These are phyloP conservation scores for Marchantia paleacea DNA, from an alignment of 225 moss, liverwort and hornwort species.

Conservation along the genomic window DNA sequence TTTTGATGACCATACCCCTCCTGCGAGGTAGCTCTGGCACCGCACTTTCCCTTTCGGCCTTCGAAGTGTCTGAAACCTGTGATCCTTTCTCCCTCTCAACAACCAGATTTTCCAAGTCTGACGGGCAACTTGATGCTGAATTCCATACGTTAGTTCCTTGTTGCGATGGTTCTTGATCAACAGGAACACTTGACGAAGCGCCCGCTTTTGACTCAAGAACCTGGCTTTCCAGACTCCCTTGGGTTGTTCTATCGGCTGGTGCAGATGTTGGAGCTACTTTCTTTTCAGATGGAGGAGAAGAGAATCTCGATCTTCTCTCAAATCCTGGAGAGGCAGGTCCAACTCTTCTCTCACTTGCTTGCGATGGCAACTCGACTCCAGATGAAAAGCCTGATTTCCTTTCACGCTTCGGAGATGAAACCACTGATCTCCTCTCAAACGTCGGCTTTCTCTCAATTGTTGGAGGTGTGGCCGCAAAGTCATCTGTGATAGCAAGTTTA, in stretches of 20 bases:
- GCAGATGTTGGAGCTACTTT: conserved; percentile 7
- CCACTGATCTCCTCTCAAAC: neutral
- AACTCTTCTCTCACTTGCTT: conserved; percentile 10
- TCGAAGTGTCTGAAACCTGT: conserved; percentile 33
- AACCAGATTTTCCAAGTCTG: neutral
- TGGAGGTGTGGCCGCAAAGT: conserved; percentile 33
- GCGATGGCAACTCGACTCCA: conserved; percentile 12
- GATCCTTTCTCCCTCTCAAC: conserved; percentile 19
- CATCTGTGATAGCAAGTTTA: conserved; percentile 28
- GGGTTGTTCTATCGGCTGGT: conserved; percentile 19
- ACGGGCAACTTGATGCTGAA: neutral
- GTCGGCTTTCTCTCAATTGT: conserved; percentile 11
- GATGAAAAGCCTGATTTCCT: conserved; percentile 28
- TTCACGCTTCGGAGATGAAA: conserved; percentile 14
- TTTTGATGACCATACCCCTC: conserved; percentile 44
- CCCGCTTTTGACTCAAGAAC: conserved; percentile 18
- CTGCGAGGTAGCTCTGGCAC: conserved; percentile 46
- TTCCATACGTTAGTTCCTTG: conserved; percentile 15
- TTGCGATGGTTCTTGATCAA: conserved; percentile 15
- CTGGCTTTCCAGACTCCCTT: conserved; percentile 1
- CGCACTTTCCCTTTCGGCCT: conserved; percentile 32
- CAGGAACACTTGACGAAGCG: neutral
- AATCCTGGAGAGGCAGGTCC: conserved; percentile 18
- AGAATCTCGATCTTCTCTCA: conserved; percentile 29
- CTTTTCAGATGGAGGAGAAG: conserved; percentile 13